Evolutionary conservation across 805 yeast species (phyloP), one percentile per base, ranked within the genome.

Genomic region (Candida golubevii): DNA sequence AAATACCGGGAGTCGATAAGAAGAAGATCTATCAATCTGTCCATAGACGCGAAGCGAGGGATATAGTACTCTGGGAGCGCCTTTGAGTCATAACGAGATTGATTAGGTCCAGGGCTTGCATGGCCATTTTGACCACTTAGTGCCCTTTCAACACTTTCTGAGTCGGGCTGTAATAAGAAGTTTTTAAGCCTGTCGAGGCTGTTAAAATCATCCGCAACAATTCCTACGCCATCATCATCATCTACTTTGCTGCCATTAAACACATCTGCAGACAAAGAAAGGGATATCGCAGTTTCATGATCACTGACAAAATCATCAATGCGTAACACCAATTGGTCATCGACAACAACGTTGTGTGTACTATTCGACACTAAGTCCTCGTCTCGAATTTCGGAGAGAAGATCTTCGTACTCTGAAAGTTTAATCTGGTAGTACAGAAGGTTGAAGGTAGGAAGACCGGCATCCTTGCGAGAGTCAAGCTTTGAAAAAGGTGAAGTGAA

Each of bases 11-110:
- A 15, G 85, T 91, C 60, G 78, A 72, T 56, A 6, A 91, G 88
- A 41, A 91, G 65, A 18, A 90, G 73, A 62, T 91, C 97, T 43
- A 89, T 73, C 54, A 91, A 72, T 53, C 81, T 80, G 36, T 87
- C 93, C 45, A 88, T 64, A 1, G 86, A 75, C 1, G 93, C 93
- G 53, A 56, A 64, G 40, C 67, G 65, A 4, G 74, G 74, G 31
- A 69, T 61, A 46, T 55, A 63, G 36, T 50, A 45, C 14, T 41
- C 35, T 1, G 34, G 26, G 7, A 31, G 42, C 1, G 37, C 23
- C 31, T 33, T 38, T 13, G 35, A 9, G 4, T 10, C 11, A 29
- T 11, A 29, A 12, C n/a, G n/a, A 10, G 46, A 26, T 11, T 39
- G 4, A 5, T 42, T 42, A 12, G 11, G 11, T 12, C 11, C n/a